A percentile compares a stretch with the other conserved stretches of the same genome.
These are phyloP conservation scores for Cyphellophora attinorum DNA, from an alignment of 2,329 filamentous ascomycete species.

Conservation along the genomic window DNA sequence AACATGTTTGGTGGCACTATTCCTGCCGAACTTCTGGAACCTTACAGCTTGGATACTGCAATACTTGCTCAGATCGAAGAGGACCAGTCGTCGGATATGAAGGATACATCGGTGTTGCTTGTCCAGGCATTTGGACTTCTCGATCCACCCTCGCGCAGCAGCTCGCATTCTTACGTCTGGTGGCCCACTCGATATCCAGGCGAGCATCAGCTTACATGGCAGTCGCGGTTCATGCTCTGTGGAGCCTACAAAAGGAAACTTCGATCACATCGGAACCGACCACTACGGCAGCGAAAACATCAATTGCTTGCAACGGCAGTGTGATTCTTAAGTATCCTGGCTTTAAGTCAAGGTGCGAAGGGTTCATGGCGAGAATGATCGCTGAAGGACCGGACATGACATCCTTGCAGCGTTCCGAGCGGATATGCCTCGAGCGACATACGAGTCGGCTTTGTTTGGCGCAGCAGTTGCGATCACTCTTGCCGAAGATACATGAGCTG, in stretches of 20 bases:
- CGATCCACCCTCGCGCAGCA: slow-evolving; percentile 35
- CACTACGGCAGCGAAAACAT: slow-evolving; percentile 21
- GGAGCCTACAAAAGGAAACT: slow-evolving; percentile 42
- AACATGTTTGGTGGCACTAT: slow-evolving; percentile 48
- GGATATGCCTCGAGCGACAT: slow-evolving; percentile 31
- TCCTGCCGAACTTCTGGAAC: slow-evolving; percentile 44
- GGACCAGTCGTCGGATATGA: slow-evolving; percentile 29
- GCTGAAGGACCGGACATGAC: slow-evolving; percentile 19
- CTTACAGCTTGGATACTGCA: slow-evolving; percentile 51
- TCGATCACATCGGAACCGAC: slow-evolving; percentile 27
- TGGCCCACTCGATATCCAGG: slow-evolving; percentile 45
- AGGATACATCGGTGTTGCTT: slow-evolving; percentile 35
- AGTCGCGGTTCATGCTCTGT: slow-evolving; percentile 53
- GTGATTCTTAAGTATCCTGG: slow-evolving; percentile 43
- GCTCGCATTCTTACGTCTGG: slow-evolving; percentile 44
- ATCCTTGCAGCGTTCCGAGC: slow-evolving; percentile 2
- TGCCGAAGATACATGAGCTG: slow-evolving; percentile 18
- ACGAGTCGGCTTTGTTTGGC: slow-evolving; percentile 35
- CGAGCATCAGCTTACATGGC: slow-evolving; percentile 55
- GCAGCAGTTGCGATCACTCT: slow-evolving; percentile 39
- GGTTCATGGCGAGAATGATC: slow-evolving; percentile 32
- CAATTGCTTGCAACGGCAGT: slow-evolving; percentile 42
- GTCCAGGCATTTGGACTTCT: slow-evolving; percentile 42
- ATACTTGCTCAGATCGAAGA: slow-evolving; percentile 49
- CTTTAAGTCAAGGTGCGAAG: slow-evolving; percentile 35